Evolutionary conservation across 2,329 filamentous ascomycete species (phyloP).

Genomic region (Trichoderma sp.): DNA sequence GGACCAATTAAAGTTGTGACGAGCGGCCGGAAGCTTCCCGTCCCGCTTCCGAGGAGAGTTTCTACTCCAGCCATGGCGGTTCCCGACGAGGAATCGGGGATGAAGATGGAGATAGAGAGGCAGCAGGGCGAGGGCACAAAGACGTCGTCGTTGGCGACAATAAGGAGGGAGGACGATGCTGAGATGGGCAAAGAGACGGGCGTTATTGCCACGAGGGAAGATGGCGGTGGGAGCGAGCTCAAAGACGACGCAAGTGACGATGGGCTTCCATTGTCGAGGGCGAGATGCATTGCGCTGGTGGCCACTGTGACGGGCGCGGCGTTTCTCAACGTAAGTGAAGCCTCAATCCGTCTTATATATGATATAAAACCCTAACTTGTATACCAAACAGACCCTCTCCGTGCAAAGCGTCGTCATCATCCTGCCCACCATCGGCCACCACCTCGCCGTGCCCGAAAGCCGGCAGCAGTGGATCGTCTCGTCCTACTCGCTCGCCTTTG

Average conservation of each 20-base stretch:
- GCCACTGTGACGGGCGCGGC: conserved; percentile 56
- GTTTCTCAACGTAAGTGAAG: conserved; percentile 53
- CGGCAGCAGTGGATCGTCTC: conserved; percentile 68
- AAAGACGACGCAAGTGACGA: conserved; percentile 30
- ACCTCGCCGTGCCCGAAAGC: conserved; percentile 57
- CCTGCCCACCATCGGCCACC: conserved; percentile 60
- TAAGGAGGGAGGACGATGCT: not conserved
- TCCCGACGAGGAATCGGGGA: not conserved
- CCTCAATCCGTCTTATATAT: not conserved
- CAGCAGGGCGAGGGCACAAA: not conserved
- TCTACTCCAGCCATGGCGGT: not conserved
- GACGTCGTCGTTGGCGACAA: not conserved
- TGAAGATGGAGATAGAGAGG: not conserved
- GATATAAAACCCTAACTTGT: not conserved
- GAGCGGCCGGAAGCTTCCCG: not conserved
- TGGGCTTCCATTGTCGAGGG: conserved; percentile 48
- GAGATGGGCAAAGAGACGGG: not conserved
- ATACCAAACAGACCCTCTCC: conserved; percentile 51
- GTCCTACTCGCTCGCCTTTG: conserved; percentile 65
- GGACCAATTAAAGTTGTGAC: not conserved
- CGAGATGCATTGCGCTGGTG: conserved; percentile 56
- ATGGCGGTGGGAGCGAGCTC: not conserved
- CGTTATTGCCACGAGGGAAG: not conserved
- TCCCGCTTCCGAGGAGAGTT: not conserved
- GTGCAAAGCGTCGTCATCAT: conserved; percentile 63